Evolutionary conservation across 352 stramenopile genomes (phyloP).

Genomic region (Phytophthora tubulina): DNA sequence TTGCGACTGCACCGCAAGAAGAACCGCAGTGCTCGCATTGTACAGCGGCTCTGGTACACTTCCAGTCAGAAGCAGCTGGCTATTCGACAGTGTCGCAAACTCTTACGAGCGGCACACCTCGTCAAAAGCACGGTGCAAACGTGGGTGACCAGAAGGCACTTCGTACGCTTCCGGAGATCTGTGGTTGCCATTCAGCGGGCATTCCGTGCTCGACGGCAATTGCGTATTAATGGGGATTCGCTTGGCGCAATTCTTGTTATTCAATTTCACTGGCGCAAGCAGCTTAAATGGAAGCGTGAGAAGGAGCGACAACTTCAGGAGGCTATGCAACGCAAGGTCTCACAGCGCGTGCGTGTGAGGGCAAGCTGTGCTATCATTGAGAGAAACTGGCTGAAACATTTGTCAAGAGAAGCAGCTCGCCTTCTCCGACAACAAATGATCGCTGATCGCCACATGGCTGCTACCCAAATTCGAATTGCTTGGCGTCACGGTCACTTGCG

Average conservation of each 20-base stretch:
- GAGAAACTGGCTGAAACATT: constrained; percentile 46
- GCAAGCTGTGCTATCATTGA: constrained; percentile 52
- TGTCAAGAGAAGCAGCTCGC: constrained; percentile 45
- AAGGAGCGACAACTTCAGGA: constrained; percentile 23
- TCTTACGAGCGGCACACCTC: constrained; percentile 67
- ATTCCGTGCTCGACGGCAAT: constrained; percentile 39
- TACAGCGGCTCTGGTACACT: constrained; percentile 87
- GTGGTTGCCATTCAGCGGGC: constrained; percentile 49
- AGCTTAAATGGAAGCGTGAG: constrained; percentile 33
- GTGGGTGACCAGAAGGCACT: constrained; percentile 39
- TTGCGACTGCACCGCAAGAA: constrained; percentile 69
- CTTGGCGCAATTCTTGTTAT: constrained; percentile 41
- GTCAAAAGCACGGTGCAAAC: constrained; percentile 53
- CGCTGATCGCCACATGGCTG: constrained; percentile 38
- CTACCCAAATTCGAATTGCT: constrained; percentile 40
- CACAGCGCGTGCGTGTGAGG: constrained; percentile 41
- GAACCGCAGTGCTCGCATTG: constrained; percentile 57
- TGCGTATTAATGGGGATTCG: constrained; percentile 29
- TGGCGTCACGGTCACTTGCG: constrained; percentile 31
- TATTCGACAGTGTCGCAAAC: constrained; percentile 72
- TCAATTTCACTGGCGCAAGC: constrained; percentile 51
- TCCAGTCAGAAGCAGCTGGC: constrained; percentile 78
- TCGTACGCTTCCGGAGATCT: constrained; percentile 38
- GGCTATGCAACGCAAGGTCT: constrained; percentile 30
- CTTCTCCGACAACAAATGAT: constrained; percentile 49